Base-by-base conservation (phyloP, 208 protist species). In the Crithidia brevicula region DNA sequence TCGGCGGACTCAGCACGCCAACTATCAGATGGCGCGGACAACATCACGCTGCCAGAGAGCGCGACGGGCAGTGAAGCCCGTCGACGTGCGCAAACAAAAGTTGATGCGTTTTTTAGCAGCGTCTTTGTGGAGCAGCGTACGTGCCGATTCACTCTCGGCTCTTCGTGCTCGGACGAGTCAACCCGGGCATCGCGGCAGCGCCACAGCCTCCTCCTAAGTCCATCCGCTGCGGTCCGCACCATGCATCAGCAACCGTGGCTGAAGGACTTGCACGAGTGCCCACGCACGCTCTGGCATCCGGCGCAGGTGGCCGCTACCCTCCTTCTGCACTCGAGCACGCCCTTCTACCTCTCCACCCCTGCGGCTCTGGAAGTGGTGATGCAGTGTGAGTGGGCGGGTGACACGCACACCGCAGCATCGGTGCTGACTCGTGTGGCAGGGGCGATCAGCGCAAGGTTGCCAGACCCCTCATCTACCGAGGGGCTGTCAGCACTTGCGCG, bases 221-320 rank as follows among this genome's bases (percentile, higher is more conserved):
- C 65, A 4, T 13, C 16, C 1, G 13, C 30, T 8, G 65, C 65
- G 1, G 42, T 38, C 0, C 42, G 16, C 4, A 47, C 54, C 8
- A 71, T 71, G 65, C 33, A 23, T 16, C 53, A 34, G 31, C 65
- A 71, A 23, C 53, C 65, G 5, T 71, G 65, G 65, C 65, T 71
- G 3, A 61, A 71, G 15, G 53, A 71, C 23, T 30, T 71, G 2
- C 65, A 63, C 65, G 65, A 71, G 53, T 71, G 42, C 31, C 42
- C 51, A 15, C 38, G 36, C 34, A 52, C 43, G 13, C 65, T 71
- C 43, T 47, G 30, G 43, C 27, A 47, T 18, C 34, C 47, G 2
- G 51, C 65, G 2, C 53, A 71, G 34, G 65, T 71, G 2, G 65
- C 65, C 16, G 65, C 65, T 5, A 34, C 38, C 2, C 25, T 68